Evolutionary conservation across 352 stramenopile species (phyloP), one percentile per base, ranked within the genome.

Genomic region (Pythium plurisporium): DNA sequence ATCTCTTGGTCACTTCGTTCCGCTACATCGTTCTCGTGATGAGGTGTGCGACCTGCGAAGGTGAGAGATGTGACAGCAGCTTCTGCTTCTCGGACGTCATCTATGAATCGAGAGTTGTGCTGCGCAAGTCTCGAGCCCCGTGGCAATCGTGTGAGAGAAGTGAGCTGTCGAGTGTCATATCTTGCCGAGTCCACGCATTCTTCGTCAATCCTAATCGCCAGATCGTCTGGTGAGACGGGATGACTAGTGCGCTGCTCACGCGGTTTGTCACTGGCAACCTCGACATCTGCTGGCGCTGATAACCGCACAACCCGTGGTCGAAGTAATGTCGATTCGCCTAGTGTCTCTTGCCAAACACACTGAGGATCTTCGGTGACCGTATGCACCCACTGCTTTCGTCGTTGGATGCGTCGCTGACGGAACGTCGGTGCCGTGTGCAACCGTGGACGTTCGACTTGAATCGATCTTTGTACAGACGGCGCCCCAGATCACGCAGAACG

Each of bases 401-500:
- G 55, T 15, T 37, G 49, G 3, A 55, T 45, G 20, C 36, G 44
- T 6, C 41, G 55, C 45, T 62, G 45, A n/a, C 55, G 37, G n/a
- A n/a, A n/a, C n/a, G n/a, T n/a, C 12, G 14, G 8, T 22, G 15
- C 3, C 23, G 5, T n/a, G n/a, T n/a, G n/a, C n/a, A n/a, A n/a
- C n/a, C n/a, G n/a, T n/a, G n/a, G n/a, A n/a, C n/a, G n/a, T n/a
- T n/a, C n/a, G n/a, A n/a, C 14, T 17, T 8, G 9, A 29, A 8
- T 20, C 27, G 14, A 3, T 20, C 23, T 47, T 15, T 0, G 22
- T 26, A 22, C 38, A 54, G n/a, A 33, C 25, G 2, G 33, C 53
- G 10, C 53, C 34, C 25, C 43, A 61, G 43, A 53, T 52, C 22
- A 42, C 53, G 40, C 53, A 53, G 43, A 44, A 61, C 19, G 53